Percentiles rank a stretch among this genome's conserved stretches.
These are phyloP conservation scores for Cytospora piceicola DNA, from an alignment of 2,329 filamentous ascomycete genomes.

Conservation along the genomic window DNA sequence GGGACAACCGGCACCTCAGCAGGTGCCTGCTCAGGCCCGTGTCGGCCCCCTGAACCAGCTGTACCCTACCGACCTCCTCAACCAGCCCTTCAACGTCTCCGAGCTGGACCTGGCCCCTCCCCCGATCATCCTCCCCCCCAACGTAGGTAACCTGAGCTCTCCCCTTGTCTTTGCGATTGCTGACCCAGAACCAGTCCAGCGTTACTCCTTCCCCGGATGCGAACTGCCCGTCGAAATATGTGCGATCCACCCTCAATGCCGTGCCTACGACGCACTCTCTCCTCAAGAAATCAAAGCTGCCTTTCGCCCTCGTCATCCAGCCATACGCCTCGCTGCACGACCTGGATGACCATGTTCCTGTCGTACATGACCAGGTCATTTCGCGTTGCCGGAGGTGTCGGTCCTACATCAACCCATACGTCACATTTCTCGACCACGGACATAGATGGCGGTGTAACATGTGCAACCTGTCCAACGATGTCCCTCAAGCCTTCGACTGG, in stretches of 20 bases:
- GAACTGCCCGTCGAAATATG: conserved; percentile 92
- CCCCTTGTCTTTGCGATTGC: conserved; percentile 5
- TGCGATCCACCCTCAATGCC: conserved; percentile 92
- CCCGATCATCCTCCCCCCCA: conserved; percentile 85
- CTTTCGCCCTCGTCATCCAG: conserved; percentile 94
- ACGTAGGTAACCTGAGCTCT: conserved; percentile 64
- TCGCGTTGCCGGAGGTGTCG: conserved; percentile 93
- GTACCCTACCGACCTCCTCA: conserved; percentile 88
- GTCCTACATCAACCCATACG: conserved; percentile 97
- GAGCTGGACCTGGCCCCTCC: conserved; percentile 92
- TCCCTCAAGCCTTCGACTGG: conserved; percentile 99
- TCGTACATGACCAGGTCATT: conserved; percentile 96
- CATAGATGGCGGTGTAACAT: conserved; percentile 99
- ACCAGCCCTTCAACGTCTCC: conserved; percentile 90
- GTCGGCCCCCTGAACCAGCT: conserved; percentile 76
- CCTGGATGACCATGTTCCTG: conserved; percentile 84
- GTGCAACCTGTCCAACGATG: conserved; percentile 98
- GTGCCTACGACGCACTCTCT: conserved; percentile 90
- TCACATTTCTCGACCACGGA: conserved; percentile 93
- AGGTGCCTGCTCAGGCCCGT: conserved; percentile 52
- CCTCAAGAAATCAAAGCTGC: conserved; percentile 94
- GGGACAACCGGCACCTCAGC: conserved; percentile 54
- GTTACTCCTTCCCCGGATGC: conserved; percentile 88
- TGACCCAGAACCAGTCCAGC: conserved; percentile 63
- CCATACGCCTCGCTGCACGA: conserved; percentile 94